phyloP scores from a whole-genome alignment of 2,329 filamentous ascomycete species.

The Fusarium tanahbumbuense region DNA sequence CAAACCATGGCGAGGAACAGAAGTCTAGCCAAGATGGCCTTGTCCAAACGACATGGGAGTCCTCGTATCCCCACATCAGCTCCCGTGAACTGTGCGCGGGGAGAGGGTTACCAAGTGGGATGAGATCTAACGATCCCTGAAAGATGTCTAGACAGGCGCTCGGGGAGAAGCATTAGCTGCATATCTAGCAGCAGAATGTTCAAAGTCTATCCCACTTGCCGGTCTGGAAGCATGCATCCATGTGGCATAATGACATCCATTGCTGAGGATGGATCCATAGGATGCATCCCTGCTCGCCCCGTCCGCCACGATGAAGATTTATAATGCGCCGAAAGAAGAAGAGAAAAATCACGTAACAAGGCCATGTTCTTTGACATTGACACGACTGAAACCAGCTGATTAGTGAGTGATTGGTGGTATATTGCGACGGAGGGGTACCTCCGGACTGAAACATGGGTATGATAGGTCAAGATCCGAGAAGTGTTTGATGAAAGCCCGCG shows the following conservation, averaged over 20 bases:
- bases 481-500: conserved; percentile 17
- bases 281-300: conserved; percentile 5
- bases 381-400: background rate
- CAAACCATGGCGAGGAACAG: conserved; percentile 4
- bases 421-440: conserved; percentile 22
- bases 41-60: conserved; percentile 15
- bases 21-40: conserved; percentile 25
- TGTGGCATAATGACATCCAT: background rate
- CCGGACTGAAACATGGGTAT: conserved; percentile 27
- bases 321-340: conserved; percentile 14
- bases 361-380: conserved; percentile 13
- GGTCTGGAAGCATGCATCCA: background rate
- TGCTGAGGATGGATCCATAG: conserved; percentile 4
- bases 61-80: conserved; percentile 22
- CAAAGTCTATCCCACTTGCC: conserved; percentile 11
- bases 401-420: conserved; percentile 15
- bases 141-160: conserved; percentile 16
- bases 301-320: conserved; percentile 9
- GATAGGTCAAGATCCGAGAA: conserved; percentile 22
- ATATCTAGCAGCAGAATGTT: conserved; percentile 20
- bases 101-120: conserved; percentile 25
- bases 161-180: conserved; percentile 25
- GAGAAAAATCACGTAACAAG: conserved; percentile 20
- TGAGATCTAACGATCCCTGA: conserved; percentile 31
- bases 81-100: conserved; percentile 10